Conservation (phyloP, 495 filamentous ascomycete genomes). For the Cenococcum geophilum region DNA sequence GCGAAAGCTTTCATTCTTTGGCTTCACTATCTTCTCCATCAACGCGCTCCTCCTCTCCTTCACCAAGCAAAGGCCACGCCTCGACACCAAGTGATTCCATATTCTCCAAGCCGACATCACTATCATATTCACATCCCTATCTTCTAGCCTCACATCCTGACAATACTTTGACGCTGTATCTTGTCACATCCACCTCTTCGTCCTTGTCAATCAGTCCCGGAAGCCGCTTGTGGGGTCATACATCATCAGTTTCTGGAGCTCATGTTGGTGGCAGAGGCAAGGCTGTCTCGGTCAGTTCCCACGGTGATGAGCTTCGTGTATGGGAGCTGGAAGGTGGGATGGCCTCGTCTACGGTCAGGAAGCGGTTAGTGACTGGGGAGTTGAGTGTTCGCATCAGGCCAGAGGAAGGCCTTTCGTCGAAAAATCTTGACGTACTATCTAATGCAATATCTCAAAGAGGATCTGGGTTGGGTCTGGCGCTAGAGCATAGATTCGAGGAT, state of each 20-base stretch:
- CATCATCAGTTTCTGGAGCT: constrained; percentile 78
- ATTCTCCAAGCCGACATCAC: constrained; percentile 54
- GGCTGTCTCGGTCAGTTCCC: constrained; percentile 77
- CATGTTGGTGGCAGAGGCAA: constrained; percentile 83
- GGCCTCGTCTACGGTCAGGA: constrained; percentile 42
- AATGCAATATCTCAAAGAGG: constrained; percentile 6
- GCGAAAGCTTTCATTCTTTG: constrained; percentile 37
- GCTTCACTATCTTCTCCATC: constrained; percentile 19
- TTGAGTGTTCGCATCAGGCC: constrained; percentile 52
- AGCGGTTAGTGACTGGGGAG: constrained; percentile 40
- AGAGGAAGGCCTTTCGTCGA: constrained; percentile 29
- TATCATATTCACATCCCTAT: constrained; percentile 89
- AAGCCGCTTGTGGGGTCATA: constrained; percentile 86
- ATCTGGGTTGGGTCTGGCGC: constrained; percentile 22
- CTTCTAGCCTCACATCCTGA: constrained; percentile 82
- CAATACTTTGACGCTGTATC: constrained; percentile 84
- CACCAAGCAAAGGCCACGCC: not conserved
- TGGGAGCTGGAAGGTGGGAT: constrained; percentile 87
- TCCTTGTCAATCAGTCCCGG: constrained; percentile 66
- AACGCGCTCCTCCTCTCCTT: constrained; percentile 21
- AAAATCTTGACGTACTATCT: constrained; percentile 25
- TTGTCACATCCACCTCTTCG: constrained; percentile 67
- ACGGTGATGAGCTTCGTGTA: constrained; percentile 80
- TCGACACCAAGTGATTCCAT: not conserved
- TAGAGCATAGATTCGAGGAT: constrained; percentile 29